A percentile compares a stretch with the other conserved stretches of the same genome.
phyloP scores from a whole-genome alignment of 2,329 filamentous ascomycete species.

The Raffaelea deltoideospora region DNA sequence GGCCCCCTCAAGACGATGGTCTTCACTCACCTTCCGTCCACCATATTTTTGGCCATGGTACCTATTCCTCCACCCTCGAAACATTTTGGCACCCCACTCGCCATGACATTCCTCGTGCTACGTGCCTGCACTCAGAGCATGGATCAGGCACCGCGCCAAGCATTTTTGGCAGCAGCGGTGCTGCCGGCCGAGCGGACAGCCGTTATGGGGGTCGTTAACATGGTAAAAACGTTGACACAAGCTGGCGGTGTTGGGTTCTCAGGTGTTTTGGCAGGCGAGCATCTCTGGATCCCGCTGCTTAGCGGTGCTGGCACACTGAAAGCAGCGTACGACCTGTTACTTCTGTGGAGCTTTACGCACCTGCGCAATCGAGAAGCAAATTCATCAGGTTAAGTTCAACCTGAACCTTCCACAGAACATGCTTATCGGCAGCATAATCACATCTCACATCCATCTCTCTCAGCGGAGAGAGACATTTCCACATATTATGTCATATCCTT shows the following conservation, averaged over 20 bases:
- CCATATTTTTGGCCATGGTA: slow-evolving; percentile 49
- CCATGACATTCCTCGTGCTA: slow-evolving; percentile 41
- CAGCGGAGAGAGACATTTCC: too few relatives aligned
- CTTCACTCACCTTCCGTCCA: slow-evolving; percentile 56
- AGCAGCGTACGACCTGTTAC: slow-evolving; percentile 7
- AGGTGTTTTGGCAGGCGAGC: slow-evolving; percentile 38
- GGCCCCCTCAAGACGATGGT: slow-evolving; percentile 46
- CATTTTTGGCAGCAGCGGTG: slow-evolving; percentile 53
- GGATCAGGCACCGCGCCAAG: slow-evolving; percentile 55
- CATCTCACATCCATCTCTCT: too few relatives aligned
- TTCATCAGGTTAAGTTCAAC: too few relatives aligned
- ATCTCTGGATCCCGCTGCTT: slow-evolving; percentile 8
- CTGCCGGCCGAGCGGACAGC: slow-evolving; percentile 52
- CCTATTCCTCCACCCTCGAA: slow-evolving; percentile 6
- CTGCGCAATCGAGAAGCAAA: too few relatives aligned
- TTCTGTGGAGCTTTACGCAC: background rate
- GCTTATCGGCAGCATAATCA: too few relatives aligned
- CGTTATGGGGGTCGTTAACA: slow-evolving; percentile 55
- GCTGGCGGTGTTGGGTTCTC: slow-evolving; percentile 48
- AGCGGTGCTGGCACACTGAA: slow-evolving; percentile 9
- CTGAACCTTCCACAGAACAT: too few relatives aligned
- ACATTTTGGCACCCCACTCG: slow-evolving; percentile 3
- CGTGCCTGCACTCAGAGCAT: slow-evolving; percentile 50
- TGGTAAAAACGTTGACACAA: slow-evolving; percentile 50
- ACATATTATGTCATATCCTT: too few relatives aligned